These are phyloP conservation scores for Hortiboletus campestris DNA, from an alignment of 768 basidiomycete genomes.

Conservation along the genomic window DNA sequence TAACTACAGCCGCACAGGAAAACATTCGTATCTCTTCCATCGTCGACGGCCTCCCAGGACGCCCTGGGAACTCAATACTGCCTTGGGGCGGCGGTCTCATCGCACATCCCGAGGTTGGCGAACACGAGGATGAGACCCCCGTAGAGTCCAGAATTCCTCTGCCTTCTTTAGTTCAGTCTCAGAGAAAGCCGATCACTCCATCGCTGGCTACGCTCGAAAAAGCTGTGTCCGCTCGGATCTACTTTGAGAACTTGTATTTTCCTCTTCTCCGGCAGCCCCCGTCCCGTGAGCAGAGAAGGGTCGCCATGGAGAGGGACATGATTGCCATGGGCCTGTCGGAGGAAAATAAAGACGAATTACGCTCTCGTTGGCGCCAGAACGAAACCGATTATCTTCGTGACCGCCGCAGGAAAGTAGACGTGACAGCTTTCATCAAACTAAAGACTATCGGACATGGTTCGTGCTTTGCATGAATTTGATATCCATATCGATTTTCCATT, in stretches of 20 bases:
- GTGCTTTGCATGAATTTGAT: conserved; percentile 29
- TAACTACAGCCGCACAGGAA: conserved; percentile 75
- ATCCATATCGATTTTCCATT: conserved; percentile 18
- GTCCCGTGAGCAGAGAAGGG: conserved; percentile 79
- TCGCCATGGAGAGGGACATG: conserved; percentile 90
- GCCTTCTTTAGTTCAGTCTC: conserved; percentile 36
- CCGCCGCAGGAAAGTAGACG: conserved; percentile 76
- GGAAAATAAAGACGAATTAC: conserved; percentile 65
- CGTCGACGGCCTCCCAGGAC: conserved; percentile 48
- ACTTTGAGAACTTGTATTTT: conserved; percentile 91
- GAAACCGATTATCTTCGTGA: conserved; percentile 91
- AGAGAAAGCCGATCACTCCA: conserved; percentile 67
- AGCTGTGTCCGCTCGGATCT: conserved; percentile 88
- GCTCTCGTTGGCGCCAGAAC: conserved; percentile 78
- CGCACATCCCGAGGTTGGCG: conserved; percentile 65
- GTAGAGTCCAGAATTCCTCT: conserved; percentile 21
- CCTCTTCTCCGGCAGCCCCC: conserved; percentile 80
- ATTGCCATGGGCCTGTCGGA: conserved; percentile 66
- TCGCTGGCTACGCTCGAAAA: conserved; percentile 92
- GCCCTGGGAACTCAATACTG: conserved; percentile 58
- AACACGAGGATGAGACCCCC: conserved; percentile 47
- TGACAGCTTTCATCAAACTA: conserved; percentile 81
- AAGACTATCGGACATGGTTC: conserved; percentile 94
- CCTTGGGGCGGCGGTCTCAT: conserved; percentile 60
- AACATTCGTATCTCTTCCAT: conserved; percentile 50